Evolutionary conservation across 352 stramenopile genomes (phyloP), one percentile per base, ranked within the genome.

Genomic region (Phytophthora sp.): DNA sequence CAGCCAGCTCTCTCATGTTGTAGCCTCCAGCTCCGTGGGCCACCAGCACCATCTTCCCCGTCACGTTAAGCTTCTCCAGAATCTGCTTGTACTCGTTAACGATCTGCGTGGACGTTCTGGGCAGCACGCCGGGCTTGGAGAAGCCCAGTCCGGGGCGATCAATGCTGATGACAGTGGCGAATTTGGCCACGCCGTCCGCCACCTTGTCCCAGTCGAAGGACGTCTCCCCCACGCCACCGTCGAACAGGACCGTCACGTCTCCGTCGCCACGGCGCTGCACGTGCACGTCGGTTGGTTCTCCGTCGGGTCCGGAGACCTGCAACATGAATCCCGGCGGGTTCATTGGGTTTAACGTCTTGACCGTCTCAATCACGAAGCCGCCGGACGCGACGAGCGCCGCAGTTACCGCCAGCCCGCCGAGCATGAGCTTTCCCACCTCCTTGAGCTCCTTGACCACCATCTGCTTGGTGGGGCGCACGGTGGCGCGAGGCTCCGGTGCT

Each of bases 161-260:
- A 3, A 94, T 85, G 27, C 66, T 71, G 20, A 94, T 57, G 7
- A 93, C 82, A 13, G 63, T 67, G n/a, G 83, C 82, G 31, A 89
- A 89, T 38, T 63, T 39, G 12, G 65, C 67, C 33, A 90, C 69
- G 33, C 88, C 49, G 15, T 64, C 64, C 2, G 71, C 69, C 46
- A 94, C 82, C 59, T 94, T 92, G 47, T 91, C 84, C 81, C 84
- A 94, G 61, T 94, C 86, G 61, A 94, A 94, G 29, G 80, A 91
- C 16, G 86, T 90, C 74, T 94, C 84, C n/a, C 86, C 86, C 30
- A 91, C 79, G 33, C 86, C 83, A 15, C 86, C 86, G 36, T 94
- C 86, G 12, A 94, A 63, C 31, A 94, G 50, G 18, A 93, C 80
- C 0, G 82, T 86, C 57, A 91, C 79, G 38, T 87, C 60, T 26